Conservation (phyloP, 2,329 filamentous ascomycete genomes). For the Keithomyces neogunnii region DNA sequence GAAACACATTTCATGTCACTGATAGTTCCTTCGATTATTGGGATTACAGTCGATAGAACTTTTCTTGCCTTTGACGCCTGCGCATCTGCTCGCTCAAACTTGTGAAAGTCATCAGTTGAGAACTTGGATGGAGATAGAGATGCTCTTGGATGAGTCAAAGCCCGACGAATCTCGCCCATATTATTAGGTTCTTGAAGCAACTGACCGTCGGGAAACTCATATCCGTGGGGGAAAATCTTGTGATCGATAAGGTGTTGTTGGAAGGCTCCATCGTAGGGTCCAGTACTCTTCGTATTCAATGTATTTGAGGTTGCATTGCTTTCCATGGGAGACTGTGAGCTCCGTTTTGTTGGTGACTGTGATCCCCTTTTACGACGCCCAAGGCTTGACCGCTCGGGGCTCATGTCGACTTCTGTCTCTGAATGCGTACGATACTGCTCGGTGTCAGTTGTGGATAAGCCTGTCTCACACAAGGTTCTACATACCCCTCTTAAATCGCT, state of each 20-base stretch:
- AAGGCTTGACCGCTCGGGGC: background rate
- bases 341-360: background rate
- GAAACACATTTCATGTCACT: constrained; percentile 15
- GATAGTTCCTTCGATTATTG: constrained; percentile 20
- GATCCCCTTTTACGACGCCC: background rate
- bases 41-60: constrained; percentile 21
- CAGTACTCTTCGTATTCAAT: constrained; percentile 9
- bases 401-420: background rate
- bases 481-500: constrained; percentile 1
- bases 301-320: constrained; percentile 2
- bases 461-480: background rate
- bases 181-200: constrained; percentile 11
- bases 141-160: constrained; percentile 6
- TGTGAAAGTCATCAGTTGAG: background rate
- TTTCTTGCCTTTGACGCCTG: constrained; percentile 25
- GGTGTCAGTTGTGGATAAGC: background rate
- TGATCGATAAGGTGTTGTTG: constrained; percentile 13
- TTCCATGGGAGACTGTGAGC: constrained; percentile 12
- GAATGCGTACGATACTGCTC: background rate
- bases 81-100: constrained; percentile 19
- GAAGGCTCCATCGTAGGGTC: constrained; percentile 13
- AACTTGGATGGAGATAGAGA: constrained; percentile 30
- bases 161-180: constrained; percentile 11
- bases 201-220: constrained; percentile 11
- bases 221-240: constrained; percentile 9